Evolutionary conservation across 352 stramenopile genomes (phyloP), one percentile per base, ranked within the genome.

Genomic region (Phytophthora pluvialis): DNA sequence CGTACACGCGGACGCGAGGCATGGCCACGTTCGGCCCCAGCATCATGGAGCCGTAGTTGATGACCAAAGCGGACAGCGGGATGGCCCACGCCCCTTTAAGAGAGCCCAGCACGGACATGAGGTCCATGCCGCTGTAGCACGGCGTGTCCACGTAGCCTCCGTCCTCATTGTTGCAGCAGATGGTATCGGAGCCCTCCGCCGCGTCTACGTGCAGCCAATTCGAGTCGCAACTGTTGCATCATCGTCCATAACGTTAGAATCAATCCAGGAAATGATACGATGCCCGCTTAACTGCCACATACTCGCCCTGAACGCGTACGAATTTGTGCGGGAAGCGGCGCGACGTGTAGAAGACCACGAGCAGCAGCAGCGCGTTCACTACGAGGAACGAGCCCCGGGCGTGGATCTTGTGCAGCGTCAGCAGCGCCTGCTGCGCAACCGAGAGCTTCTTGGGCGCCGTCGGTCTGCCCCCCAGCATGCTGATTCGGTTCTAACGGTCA

Each of bases 11-110:
- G 36, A 91, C 65, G 42, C 80, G 82, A 13, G 60, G 64, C 47
- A 90, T 75, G 3, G 71, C 73, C 39, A 78, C 70, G 28, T 84
- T 67, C 21, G 83, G 67, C 4, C 73, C 72, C 36, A 91, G 73
- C 65, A 91, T 90, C 53, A 90, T 73, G n/a, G 59, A 66, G 25
- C 72, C 68, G 64, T 92, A 94, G 63, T 90, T 94, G 61, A 89
- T 80, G 36, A 91, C 64, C 28, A 91, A 45, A 26, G 71, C 68
- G 5, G 65, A 74, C 51, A 94, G 44, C 25, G 85, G 85, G 29
- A 94, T 70, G 12, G 77, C 66, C 83, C 83, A 94, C 5, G 85
- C 81, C 49, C 77, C 85, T 52, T 89, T 57, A 10, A 75, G 45
- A 11, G 78, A 85, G 1, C 71, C 60, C 26, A 91, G 45, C 29